A percentile compares a stretch with the other conserved stretches of the same genome.
phyloP scores from a whole-genome alignment of 179 eudicot species.

The Actinidia chinensis region DNA sequence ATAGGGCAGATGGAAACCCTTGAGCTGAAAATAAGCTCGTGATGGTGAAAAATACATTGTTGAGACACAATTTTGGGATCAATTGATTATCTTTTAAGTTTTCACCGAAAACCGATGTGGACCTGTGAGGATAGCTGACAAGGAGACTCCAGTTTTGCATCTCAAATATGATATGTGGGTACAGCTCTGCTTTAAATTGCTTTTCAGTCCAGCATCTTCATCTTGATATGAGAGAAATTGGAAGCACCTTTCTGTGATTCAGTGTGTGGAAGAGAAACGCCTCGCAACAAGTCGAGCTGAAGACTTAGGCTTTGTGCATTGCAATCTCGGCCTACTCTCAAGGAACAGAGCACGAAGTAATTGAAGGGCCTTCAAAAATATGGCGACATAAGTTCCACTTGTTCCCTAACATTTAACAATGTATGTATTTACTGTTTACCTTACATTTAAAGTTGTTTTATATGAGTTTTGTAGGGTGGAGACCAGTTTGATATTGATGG shows the following conservation, averaged over 20 bases:
- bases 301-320: constrained; percentile 13
- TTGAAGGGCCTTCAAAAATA: background rate
- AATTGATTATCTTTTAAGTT: background rate
- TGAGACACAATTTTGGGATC: background rate
- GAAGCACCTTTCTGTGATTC: constrained; percentile 17
- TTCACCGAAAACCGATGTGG: background rate
- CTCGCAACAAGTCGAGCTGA: background rate
- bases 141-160: background rate
- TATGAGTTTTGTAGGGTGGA: background rate
- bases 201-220: constrained; percentile 10
- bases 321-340: background rate
- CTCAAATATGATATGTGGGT: constrained; percentile 24
- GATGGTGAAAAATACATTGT: constrained; percentile 1
- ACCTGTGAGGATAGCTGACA: constrained; percentile 4
- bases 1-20: background rate
- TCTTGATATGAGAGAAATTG: constrained; percentile 15
- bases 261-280: constrained; percentile 2
- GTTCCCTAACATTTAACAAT: background rate
- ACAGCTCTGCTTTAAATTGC: constrained; percentile 3
- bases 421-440: background rate
- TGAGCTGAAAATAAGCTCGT: background rate
- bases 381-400: constrained; percentile 5
- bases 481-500: background rate
- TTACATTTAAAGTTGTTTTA: background rate
- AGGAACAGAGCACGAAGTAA: background rate